phyloP scores from a whole-genome alignment of 192 early-diverging fungal species.

The Coemansia sp. region DNA sequence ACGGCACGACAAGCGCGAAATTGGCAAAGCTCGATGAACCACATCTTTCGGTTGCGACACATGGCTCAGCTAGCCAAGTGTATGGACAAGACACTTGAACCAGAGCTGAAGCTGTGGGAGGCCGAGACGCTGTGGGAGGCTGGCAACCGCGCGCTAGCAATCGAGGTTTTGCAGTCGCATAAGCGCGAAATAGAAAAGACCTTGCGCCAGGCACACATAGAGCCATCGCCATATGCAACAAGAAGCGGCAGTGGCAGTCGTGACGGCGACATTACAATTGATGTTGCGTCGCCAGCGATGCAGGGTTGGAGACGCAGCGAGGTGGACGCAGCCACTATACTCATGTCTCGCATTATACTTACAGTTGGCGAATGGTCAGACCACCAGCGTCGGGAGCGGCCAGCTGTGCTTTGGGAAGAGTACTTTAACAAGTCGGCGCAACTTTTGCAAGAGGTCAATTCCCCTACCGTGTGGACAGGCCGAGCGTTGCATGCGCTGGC shows the following conservation, averaged over 20 bases:
- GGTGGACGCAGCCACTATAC: constrained; percentile 27
- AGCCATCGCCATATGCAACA: neutral
- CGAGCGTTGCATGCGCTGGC: constrained; percentile 42
- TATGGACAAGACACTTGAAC: constrained; percentile 8
- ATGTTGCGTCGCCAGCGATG: neutral
- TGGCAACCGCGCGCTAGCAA: constrained; percentile 25
- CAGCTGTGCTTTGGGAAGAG: constrained; percentile 42
- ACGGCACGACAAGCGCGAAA: constrained; percentile 26
- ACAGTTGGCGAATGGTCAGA: constrained; percentile 46
- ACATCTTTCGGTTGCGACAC: constrained; percentile 32
- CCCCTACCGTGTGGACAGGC: constrained; percentile 42
- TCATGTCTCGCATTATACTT: constrained; percentile 34
- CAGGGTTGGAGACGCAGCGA: constrained; percentile 8
- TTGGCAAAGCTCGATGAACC: constrained; percentile 46
- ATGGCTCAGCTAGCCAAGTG: neutral
- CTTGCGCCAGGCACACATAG: constrained; percentile 4
- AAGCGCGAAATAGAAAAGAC: constrained; percentile 14
- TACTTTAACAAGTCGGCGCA: constrained; percentile 40
- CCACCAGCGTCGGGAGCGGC: constrained; percentile 34
- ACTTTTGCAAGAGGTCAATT: constrained; percentile 18
- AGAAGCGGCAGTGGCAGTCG: neutral
- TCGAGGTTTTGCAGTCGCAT: constrained; percentile 39
- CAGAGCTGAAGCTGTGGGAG: constrained; percentile 46
- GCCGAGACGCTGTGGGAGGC: constrained; percentile 48
- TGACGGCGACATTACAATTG: neutral